These are phyloP conservation scores for Solanum chacoense DNA, from an alignment of 305 asterid species.

Conservation along the genomic window DNA sequence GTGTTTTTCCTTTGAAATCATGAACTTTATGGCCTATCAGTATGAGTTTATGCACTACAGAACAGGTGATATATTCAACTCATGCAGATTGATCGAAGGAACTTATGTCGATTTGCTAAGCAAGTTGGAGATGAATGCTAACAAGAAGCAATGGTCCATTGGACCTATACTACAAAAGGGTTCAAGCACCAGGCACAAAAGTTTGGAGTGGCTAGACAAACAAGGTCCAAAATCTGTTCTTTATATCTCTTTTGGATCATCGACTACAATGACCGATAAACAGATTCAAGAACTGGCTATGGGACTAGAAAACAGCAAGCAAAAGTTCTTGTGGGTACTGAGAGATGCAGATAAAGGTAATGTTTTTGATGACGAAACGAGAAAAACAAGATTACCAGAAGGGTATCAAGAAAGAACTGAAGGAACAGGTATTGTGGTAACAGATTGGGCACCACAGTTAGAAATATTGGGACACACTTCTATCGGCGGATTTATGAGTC, in stretches of 20 bases:
- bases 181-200: neutral
- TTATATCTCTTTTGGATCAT: slow-evolving; percentile 20
- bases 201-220: slow-evolving; percentile 39
- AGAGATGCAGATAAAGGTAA: slow-evolving; percentile 25
- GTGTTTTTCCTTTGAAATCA: neutral
- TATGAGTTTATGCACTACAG: neutral
- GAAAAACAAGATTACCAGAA: slow-evolving; percentile 1
- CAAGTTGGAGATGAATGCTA: slow-evolving; percentile 1
- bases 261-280: slow-evolving; percentile 13
- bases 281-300: slow-evolving; percentile 14
- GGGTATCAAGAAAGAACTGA: slow-evolving; percentile 22
- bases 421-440: slow-evolving; percentile 25
- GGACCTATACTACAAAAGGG: slow-evolving; percentile 17
- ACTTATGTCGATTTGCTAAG: slow-evolving; percentile 7
- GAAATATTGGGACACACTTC: slow-evolving; percentile 31
- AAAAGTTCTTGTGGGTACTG: slow-evolving; percentile 20
- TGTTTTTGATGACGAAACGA: neutral
- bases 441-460: slow-evolving; percentile 52
- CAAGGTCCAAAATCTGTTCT: slow-evolving; percentile 26
- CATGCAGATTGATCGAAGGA: slow-evolving; percentile 17
- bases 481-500: slow-evolving; percentile 40
- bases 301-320: slow-evolving; percentile 17
- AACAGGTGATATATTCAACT: slow-evolving; percentile 14
- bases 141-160: slow-evolving; percentile 13
- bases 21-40: slow-evolving; percentile 3